Percentiles rank a stretch among this genome's conserved stretches.
phyloP scores from a whole-genome alignment of 2,329 filamentous ascomycete species.

The Magnaporthiopsis poae region DNA sequence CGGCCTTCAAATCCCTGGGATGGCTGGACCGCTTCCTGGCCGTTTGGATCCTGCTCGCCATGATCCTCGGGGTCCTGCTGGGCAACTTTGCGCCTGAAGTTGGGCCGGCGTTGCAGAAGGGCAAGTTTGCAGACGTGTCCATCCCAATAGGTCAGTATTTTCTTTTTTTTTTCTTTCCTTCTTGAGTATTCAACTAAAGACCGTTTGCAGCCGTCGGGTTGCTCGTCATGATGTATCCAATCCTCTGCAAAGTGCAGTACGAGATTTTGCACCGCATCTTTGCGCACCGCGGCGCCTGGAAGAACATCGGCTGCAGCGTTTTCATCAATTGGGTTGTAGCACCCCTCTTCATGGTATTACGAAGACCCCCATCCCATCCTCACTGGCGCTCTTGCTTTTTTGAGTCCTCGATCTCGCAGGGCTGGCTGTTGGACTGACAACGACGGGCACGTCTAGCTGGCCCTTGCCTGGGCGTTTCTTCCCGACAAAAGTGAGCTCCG shows the following conservation, averaged over 20 bases:
- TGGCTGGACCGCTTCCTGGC: constrained; percentile 55
- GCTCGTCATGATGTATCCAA: constrained; percentile 90
- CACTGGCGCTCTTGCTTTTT: too few species aligned
- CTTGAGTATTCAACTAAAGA: too few species aligned
- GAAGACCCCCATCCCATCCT: too few species aligned
- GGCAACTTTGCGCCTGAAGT: constrained; percentile 63
- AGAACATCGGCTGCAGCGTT: constrained; percentile 68
- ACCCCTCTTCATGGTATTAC: constrained; percentile 55
- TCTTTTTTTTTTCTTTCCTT: constrained; percentile 21
- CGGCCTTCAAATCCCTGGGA: constrained; percentile 45
- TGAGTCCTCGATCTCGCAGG: too few species aligned
- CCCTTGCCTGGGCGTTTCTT: constrained; percentile 58
- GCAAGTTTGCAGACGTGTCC: constrained; percentile 50
- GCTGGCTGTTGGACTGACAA: too few species aligned
- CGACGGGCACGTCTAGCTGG: constrained; percentile 31
- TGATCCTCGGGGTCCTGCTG: constrained; percentile 63
- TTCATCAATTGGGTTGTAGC: constrained; percentile 76
- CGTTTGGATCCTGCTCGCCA: constrained; percentile 69
- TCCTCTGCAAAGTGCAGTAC: constrained; percentile 75
- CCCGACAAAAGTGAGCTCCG: constrained; percentile 48
- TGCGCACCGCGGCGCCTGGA: constrained; percentile 54
- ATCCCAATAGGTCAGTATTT: too few species aligned
- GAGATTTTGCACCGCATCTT: constrained; percentile 58
- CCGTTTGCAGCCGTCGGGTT: constrained; percentile 55
- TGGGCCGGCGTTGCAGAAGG: constrained; percentile 50